These are phyloP conservation scores for Cladosporium sp. DNA, from an alignment of 2,329 filamentous ascomycete genomes.

Conservation along the genomic window DNA sequence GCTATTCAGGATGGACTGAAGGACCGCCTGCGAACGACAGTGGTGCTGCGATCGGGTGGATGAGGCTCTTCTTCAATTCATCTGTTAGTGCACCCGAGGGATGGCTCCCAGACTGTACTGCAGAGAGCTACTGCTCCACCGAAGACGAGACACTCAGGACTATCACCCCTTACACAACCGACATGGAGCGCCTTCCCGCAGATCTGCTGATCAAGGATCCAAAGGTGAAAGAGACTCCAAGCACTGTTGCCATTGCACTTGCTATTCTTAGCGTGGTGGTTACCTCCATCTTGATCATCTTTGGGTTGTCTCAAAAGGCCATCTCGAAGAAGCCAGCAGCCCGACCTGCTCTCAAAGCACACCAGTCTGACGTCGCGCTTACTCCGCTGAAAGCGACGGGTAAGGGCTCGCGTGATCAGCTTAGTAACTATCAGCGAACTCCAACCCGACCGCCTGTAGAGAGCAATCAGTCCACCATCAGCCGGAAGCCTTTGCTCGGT, in stretches of 20 bases:
- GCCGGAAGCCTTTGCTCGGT: conserved; percentile 21
- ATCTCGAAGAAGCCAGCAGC: conserved; percentile 13
- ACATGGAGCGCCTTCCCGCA: conserved; percentile 13
- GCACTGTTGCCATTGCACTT: conserved; percentile 17
- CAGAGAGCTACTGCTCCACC: conserved; percentile 28
- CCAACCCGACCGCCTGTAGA: neutral
- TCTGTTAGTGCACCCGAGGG: conserved; percentile 42
- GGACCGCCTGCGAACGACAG: conserved; percentile 47
- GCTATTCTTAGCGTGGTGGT: conserved; percentile 17
- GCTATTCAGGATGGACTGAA: conserved; percentile 48
- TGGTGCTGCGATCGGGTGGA: conserved; percentile 48
- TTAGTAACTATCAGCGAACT: neutral
- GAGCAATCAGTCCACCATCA: conserved; percentile 19
- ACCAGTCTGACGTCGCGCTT: conserved; percentile 18
- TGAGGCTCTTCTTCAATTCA: conserved; percentile 55
- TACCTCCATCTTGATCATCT: conserved; percentile 14
- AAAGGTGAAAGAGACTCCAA: conserved; percentile 6
- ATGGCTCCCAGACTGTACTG: conserved; percentile 23
- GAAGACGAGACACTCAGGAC: conserved; percentile 33
- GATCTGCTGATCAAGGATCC: conserved; percentile 7
- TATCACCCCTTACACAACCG: conserved; percentile 24
- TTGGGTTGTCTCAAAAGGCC: conserved; percentile 13
- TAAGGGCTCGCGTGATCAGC: neutral
- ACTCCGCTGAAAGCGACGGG: neutral
- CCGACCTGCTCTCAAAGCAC: conserved; percentile 15